These are phyloP conservation scores for Capsella bursapastoris DNA, from an alignment of 345 rosid species.

Conservation along the genomic window DNA sequence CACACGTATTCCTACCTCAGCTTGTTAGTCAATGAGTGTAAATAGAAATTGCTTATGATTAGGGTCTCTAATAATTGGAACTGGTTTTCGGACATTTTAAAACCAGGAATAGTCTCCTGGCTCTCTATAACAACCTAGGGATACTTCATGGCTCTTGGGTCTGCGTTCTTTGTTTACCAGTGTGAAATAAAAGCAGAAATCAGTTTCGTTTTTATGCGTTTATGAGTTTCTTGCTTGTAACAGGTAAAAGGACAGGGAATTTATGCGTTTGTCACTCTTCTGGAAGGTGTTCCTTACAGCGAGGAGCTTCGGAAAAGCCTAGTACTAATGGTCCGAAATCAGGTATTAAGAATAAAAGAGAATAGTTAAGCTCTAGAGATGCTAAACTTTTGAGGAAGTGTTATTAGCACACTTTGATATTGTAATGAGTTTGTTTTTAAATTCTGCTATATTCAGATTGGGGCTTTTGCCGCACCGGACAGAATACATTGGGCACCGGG, in stretches of 20 bases:
- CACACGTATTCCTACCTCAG: not conserved
- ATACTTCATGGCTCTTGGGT: conserved; percentile 21
- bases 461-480: conserved; percentile 97
- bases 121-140: not conserved
- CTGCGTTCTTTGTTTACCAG: not conserved
- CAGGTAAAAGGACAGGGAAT: conserved; percentile 98
- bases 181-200: not conserved
- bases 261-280: conserved; percentile 93
- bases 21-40: conserved; percentile 6
- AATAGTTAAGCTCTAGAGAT: not conserved
- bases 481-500: conserved; percentile 95
- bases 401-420: not conserved
- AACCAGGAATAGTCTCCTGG: not conserved
- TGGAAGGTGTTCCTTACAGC: conserved; percentile 84
- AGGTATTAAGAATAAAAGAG: conserved; percentile 49
- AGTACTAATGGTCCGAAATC: conserved; percentile 70
- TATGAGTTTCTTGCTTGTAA: conserved; percentile 12
- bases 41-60: not conserved
- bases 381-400: not conserved
- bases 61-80: not conserved
- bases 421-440: conserved; percentile 6
- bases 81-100: no score
- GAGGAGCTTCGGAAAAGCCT: conserved; percentile 88
- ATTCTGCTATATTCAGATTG: conserved; percentile 57
- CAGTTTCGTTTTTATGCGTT: not conserved